These are phyloP conservation scores for Acephala macrosclerotiorum DNA, from an alignment of 2,329 filamentous ascomycete species.

Conservation along the genomic window DNA sequence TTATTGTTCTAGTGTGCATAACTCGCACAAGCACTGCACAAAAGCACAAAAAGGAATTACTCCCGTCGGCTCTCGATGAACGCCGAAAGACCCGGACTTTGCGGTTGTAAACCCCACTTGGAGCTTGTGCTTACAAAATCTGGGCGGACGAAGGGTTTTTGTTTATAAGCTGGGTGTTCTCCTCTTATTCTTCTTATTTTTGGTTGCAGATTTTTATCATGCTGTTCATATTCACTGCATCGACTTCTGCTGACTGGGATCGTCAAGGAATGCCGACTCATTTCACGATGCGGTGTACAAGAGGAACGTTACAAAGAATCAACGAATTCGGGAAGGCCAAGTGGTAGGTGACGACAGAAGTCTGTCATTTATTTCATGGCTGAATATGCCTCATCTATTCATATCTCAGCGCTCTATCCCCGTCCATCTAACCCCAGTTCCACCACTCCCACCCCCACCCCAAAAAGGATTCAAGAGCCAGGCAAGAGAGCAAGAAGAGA, in stretches of 20 bases:
- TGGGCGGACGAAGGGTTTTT: background rate
- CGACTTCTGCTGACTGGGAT: background rate
- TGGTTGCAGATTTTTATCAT: too few species aligned
- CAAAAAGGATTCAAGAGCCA: background rate
- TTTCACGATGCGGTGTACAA: background rate
- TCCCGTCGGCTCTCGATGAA: background rate
- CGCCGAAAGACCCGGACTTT: background rate
- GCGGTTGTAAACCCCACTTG: background rate
- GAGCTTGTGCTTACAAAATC: slow-evolving; percentile 1
- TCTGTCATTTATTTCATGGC: slow-evolving; percentile 15
- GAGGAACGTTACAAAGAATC: background rate
- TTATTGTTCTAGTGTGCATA: background rate
- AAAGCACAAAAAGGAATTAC: background rate
- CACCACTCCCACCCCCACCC: background rate
- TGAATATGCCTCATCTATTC: slow-evolving; percentile 18
- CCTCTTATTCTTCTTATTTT: too few species aligned
- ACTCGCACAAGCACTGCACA: background rate
- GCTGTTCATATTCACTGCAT: background rate
- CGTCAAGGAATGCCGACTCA: background rate
- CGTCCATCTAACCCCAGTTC: slow-evolving; percentile 1
- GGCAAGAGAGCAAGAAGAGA: background rate
- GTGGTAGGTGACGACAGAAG: slow-evolving; percentile 10
- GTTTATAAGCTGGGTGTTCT: slow-evolving; percentile 3
- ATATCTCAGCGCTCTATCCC: slow-evolving; percentile 11
- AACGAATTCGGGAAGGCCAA: background rate